Percentiles rank a stretch among this genome's conserved stretches.
phyloP scores from a whole-genome alignment of 305 asterid genomes.

The Rubia peregrina region DNA sequence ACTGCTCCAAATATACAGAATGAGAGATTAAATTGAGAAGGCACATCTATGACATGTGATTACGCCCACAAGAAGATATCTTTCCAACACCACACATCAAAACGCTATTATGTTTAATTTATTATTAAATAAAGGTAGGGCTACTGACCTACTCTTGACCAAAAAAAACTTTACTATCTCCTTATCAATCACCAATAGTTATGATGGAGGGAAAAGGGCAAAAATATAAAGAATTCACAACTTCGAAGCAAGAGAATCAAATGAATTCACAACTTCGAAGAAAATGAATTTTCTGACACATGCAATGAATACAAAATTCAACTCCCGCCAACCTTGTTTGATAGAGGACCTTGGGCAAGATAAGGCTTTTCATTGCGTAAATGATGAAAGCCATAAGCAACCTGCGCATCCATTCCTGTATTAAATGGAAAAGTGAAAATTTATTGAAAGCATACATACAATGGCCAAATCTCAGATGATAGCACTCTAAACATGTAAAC shows the following conservation, averaged over 20 bases:
- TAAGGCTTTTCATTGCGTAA: conserved; percentile 90
- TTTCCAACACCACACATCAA: neutral
- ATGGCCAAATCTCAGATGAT: neutral
- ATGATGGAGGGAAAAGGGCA: neutral
- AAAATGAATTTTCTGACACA: neutral
- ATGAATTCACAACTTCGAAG: neutral
- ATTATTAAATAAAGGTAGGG: neutral
- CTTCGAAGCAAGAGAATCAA: neutral
- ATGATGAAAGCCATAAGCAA: conserved; percentile 95
- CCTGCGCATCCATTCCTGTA: conserved; percentile 99
- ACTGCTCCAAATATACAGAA: neutral
- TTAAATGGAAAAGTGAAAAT: conserved; percentile 17
- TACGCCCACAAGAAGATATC: neutral
- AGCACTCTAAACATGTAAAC: neutral
- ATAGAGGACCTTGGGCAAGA: conserved; percentile 94
- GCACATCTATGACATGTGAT: neutral
- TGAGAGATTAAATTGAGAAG: neutral
- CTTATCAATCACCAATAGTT: neutral
- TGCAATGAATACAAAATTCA: neutral
- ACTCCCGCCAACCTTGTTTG: conserved; percentile 65
- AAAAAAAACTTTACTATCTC: neutral
- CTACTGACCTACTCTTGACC: neutral
- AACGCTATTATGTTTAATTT: too few relatives aligned
- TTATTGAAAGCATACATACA: neutral
- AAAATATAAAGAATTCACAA: neutral